Base-by-base conservation (phyloP, 1,139 yeast species). In the Taphrina confusa region DNA sequence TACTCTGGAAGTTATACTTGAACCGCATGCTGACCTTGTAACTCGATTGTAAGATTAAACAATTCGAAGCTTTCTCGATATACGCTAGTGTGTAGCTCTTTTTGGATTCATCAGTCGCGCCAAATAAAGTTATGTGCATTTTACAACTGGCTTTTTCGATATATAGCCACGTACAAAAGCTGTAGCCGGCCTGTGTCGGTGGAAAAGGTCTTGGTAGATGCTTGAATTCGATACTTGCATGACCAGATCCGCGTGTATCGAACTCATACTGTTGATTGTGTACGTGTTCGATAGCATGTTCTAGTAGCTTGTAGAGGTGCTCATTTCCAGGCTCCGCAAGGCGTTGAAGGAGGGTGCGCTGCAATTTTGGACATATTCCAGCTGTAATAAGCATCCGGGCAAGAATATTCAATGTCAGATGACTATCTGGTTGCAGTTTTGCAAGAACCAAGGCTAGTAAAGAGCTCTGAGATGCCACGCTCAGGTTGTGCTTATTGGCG, bases 101-200 rank as follows among this genome's bases (percentile, higher is more conserved):
- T 44, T 62, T 63, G 11, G 64, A 55, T 39, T 57, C 50, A 37
- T 66, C 68, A 31, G 63, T 55, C 9, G 64, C 59, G 23, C 66
- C 66, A 22, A 66, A 63, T 12, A 66, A 57, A 6, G 66, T 65
- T 6, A 66, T 56, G 50, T 65, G 65, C 44, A 60, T 56, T 22
- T 27, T 46, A 12, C 12, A 30, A 39, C 66, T 67, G 25, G 65
- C 62, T 33, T 55, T 47, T 34, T 63, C 64, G 14, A 66, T 54
- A 25, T 59, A 54, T 9, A 66, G 34, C 68, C 68, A 66, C 9
- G 63, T 42, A 4, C 62, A 49, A 28, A 66, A 63, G 14, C 68
- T 62, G 49, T 66, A 66, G 4, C 68, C 68, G 8, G 51, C 22
- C 2, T 64, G 51, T 1, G 59, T 47, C 12, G 66, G 65, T 9